These are phyloP conservation scores for Penicillium pancosmium DNA, from an alignment of 495 filamentous ascomycete genomes.

Conservation along the genomic window DNA sequence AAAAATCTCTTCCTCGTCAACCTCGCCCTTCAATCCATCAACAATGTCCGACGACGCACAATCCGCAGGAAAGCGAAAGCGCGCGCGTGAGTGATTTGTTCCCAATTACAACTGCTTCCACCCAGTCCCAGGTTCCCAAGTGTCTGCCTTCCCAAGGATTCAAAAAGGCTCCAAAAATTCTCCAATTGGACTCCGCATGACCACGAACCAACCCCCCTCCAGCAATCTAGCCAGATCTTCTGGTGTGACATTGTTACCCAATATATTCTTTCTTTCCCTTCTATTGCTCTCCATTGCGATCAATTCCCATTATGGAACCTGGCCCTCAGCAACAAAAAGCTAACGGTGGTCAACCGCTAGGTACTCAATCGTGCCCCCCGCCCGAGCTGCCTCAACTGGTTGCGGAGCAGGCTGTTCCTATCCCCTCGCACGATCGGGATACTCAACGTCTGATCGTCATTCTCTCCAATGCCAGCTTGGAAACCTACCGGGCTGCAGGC, in stretches of 20 bases:
- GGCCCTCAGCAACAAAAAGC: conserved; percentile 14
- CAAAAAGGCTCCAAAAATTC: not conserved
- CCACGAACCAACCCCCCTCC: not conserved
- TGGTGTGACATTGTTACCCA: not conserved
- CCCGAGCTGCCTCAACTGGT: conserved; percentile 86
- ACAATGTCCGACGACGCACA: conserved; percentile 44
- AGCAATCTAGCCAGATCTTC: not conserved
- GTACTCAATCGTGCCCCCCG: conserved; percentile 93
- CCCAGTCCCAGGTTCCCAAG: not conserved
- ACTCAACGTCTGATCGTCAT: conserved; percentile 91
- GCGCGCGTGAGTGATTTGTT: conserved; percentile 44
- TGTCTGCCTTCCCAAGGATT: not conserved
- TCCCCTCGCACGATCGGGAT: conserved; percentile 82
- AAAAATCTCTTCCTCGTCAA: conserved; percentile 29
- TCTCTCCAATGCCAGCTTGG: conserved; percentile 93
- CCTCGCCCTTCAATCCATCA: conserved; percentile 2
- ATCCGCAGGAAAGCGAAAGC: conserved; percentile 52
- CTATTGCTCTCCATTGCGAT: not conserved
- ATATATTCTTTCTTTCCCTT: not conserved
- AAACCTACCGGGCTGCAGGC: conserved; percentile 87
- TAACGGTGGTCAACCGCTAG: conserved; percentile 40
- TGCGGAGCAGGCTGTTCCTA: conserved; percentile 88
- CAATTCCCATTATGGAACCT: not conserved
- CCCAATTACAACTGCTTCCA: not conserved
- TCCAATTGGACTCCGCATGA: conserved; percentile 1